A percentile compares a stretch with the other conserved stretches of the same genome.
Evolutionary conservation across 2,329 filamentous ascomycete species (phyloP).

Genomic region (Colletotrichum euphorbiae): DNA sequence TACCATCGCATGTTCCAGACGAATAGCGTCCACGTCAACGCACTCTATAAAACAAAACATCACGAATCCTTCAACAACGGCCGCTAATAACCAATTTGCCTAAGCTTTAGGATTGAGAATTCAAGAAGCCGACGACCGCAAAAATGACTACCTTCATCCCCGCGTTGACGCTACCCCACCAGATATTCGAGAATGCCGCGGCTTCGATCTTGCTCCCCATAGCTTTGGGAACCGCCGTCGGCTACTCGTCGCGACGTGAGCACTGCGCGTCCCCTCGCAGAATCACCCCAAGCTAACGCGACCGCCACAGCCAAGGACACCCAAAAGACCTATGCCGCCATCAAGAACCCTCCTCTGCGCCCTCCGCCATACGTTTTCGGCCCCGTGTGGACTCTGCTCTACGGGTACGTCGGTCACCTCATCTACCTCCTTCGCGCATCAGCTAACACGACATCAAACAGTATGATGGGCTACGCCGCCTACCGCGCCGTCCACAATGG

Average conservation of each 20-base stretch:
- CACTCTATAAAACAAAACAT: constrained; percentile 3
- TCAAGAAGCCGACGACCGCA: constrained; percentile 25
- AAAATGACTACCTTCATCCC: constrained; percentile 84
- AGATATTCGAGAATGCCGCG: constrained; percentile 78
- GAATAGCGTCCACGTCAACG: background rate
- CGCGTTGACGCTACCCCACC: constrained; percentile 78
- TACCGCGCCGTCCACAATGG: constrained; percentile 79
- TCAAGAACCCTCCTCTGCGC: constrained; percentile 75
- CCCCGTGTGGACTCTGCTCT: constrained; percentile 75
- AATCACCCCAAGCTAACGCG: background rate
- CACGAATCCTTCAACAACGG: background rate
- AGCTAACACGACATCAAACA: constrained; percentile 40
- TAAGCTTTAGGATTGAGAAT: background rate
- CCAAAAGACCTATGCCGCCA: constrained; percentile 70
- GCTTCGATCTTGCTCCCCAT: constrained; percentile 82
- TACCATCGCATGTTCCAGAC: constrained; percentile 33
- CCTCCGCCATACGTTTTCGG: constrained; percentile 73
- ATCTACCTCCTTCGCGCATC: constrained; percentile 12
- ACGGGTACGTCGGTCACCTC: constrained; percentile 55
- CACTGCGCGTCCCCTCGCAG: constrained; percentile 34
- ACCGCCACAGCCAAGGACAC: constrained; percentile 62
- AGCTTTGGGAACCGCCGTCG: constrained; percentile 77
- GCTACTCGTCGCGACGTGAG: constrained; percentile 75
- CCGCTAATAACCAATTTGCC: background rate
- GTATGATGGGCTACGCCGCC: constrained; percentile 87